Evolutionary conservation across 2,329 filamentous ascomycete species (phyloP), one percentile per base, ranked within the genome.

Genomic region (Aureobasidium melanogenum): DNA sequence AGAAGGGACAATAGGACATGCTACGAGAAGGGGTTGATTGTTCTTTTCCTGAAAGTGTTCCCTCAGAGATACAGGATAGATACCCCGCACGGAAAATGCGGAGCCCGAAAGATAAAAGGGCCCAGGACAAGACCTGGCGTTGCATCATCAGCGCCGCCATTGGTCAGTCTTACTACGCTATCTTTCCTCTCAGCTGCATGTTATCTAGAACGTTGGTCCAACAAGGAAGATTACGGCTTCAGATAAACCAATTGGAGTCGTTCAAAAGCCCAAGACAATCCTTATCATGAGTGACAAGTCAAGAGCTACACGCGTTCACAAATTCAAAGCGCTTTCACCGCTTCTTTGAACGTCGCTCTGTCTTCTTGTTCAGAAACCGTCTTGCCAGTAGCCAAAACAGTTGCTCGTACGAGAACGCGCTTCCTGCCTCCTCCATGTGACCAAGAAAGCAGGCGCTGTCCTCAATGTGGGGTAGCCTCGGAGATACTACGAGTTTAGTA

Each of bases 61-160:
- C 36, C 44, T 59, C 43, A 36, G 34, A 56, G 57, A 41, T 50
- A 59, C 38, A 19, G 28, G 24, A 59, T 34, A 59, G 38, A 59
- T 51, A 52, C 39, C 46, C 54, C 50, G 41, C 60, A 55, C 61
- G 41, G 47, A 46, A 44, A 48, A 32, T 39, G 55, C 28, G 30
- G 55, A 58, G 55, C 22, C 26, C 28, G 41, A 30, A 22, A 59
- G 56, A 59, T 59, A 58, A 43, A 30, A 50, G n/a, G 46, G 54
- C 41, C 41, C 12, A 30, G 30, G 48, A 57, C 28, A 46, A 50
- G 56, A 38, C 56, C 43, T 39, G 34, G 43, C 52, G 52, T 57
- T 57, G 54, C 24, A 59, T 59, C 56, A 50, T 59, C 56, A 48
- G 44, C 43, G 15, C 17, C 22, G 56, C 56, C n/a, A 59, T 59